Percentiles rank a stretch among this genome's conserved stretches.
Conservation (phyloP, 441 rosid genomes). For the Capsella rubella region DNA sequence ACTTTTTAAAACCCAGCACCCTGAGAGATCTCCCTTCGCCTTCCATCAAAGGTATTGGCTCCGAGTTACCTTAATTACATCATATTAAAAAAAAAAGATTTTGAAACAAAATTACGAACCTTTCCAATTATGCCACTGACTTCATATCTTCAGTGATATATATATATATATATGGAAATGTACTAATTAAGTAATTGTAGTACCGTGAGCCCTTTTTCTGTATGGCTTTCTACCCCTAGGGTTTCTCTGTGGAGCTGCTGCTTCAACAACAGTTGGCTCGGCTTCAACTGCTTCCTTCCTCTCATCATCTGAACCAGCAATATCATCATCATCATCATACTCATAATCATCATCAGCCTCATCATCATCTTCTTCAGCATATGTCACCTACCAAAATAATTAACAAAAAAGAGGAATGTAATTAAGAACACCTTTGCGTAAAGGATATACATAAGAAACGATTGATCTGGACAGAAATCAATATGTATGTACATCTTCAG, state of each 20-base stretch:
- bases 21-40: constrained; percentile 77
- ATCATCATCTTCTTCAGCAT: constrained; percentile 83
- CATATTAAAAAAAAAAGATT: constrained; percentile 42
- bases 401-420: constrained; percentile 1
- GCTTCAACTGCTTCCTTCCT: constrained; percentile 59
- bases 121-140: neutral
- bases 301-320: constrained; percentile 67
- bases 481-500: neutral
- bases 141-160: neutral
- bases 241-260: constrained; percentile 52
- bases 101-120: neutral
- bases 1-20: constrained; percentile 79
- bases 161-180: neutral
- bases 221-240: constrained; percentile 60
- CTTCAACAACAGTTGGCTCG: constrained; percentile 67
- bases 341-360: neutral
- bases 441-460: constrained; percentile 2
- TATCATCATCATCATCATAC: too few species aligned
- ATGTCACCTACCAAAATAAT: constrained; percentile 60
- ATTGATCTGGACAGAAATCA: neutral
- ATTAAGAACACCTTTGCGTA: neutral
- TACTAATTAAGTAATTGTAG: neutral
- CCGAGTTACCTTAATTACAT: constrained; percentile 49
- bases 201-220: constrained; percentile 70
- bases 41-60: constrained; percentile 78